Evolutionary conservation across 1,139 yeast genomes (phyloP), one percentile per base, ranked within the genome.

Genomic region (Scheffersomyces cryptocercus): DNA sequence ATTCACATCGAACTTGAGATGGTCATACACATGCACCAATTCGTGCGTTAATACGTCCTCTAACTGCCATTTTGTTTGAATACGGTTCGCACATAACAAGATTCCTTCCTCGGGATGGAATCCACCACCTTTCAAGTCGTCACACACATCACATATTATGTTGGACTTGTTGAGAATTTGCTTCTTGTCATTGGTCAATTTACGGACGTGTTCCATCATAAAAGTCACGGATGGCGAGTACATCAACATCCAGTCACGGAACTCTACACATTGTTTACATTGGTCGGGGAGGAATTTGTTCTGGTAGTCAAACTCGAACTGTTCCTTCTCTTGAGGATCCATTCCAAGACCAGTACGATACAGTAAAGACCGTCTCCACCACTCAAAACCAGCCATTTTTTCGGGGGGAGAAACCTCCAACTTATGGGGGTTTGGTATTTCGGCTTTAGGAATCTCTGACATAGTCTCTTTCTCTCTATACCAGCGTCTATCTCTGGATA

Each of bases 11-110:
- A 95, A 93, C 62, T 89, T 85, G 53, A 89, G 73, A 59, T 90
- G 85, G 64, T 93, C 99, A 65, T 89, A 93, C 42, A 91, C 95
- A 65, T 93, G 99, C 16, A 95, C 84, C 62, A 93, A 74, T 60
- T 93, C 99, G 62, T 93, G 99, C 3, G 97, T 79, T 50, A 93
- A 67, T 0, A 95, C 87, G 58, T 93, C 98, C 61, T 93, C 98
- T 46, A 91, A 67, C 56, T 89, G 95, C 79, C 87, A 83, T 59
- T 85, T 85, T 58, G 82, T 82, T 44, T 80, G 75, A 36, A 91
- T 77, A 66, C 91, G 77, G 64, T 93, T 91, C 53, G 93, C 89
- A 66, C 99, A 93, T 14, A 93, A 68, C 46, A 90, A 69, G 34
- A 93, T 85, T 2, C 99, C 99, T 43, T 81, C 68, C 39, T 88